Evolutionary conservation across 148 eudicot genomes (phyloP), one percentile per base, ranked within the genome.

Genomic region (Limonium bicolor): DNA sequence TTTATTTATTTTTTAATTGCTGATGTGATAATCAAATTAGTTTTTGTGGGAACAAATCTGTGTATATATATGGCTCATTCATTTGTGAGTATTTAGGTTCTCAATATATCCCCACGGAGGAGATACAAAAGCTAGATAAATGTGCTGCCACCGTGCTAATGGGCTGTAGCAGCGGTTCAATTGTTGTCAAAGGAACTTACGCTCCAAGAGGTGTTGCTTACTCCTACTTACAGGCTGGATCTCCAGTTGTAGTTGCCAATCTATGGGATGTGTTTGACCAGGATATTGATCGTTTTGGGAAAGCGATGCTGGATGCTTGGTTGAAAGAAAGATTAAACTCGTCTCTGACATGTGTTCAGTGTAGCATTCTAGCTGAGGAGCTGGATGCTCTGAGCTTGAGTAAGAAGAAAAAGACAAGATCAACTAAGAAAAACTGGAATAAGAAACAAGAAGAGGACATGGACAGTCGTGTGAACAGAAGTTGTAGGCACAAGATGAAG

Each of bases 241-340:
- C 97, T 55, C 97, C 97, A 9, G 71, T 80, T 11, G 82, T 80
- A 13, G 66, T 90, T 15, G 97, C 97, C 14, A 90, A 84, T 61
- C 67, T 90, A 27, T 90, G 97, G 97, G 95, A 84, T 27, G 97
- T 90, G 38, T 83, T 94, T 0, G 97, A 90, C 64, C 66, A 65
- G 55, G 97, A 90, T 56, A 90, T 90, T 18, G 94, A 90, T 53
- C 82, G 97, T 33, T 90, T 90, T 59, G 84, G 80, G 4, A 84
- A 84, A 67, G 68, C 81, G 12, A 49, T 84, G 66, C 81, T 90
- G 9, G 74, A 74, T 55, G 68, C 69, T 18, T 83, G 79, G 71
- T 39, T 90, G 28, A 67, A 63, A 54, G 94, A 84, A 59, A 72
- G 97, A 62, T 66, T 74, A 18, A 56, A 48, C 34, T 63, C 63